A percentile compares a stretch with the other conserved stretches of the same genome.
Evolutionary conservation across 495 filamentous ascomycete species (phyloP).

Genomic region (Friedmanniomyces simplex): DNA sequence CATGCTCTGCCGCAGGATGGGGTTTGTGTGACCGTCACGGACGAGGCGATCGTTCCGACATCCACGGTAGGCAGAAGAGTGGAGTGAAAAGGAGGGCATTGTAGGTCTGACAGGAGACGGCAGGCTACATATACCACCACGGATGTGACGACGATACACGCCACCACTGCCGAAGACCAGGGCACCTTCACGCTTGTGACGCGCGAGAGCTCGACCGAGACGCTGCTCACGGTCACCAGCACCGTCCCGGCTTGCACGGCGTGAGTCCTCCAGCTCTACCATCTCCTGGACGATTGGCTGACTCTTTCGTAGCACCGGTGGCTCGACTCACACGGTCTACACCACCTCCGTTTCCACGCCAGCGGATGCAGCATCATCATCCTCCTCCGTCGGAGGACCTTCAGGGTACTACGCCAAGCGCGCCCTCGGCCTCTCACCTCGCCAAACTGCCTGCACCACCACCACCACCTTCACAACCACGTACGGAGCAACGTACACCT

Average conservation of each 20-base stretch:
- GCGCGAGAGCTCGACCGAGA: slow-evolving; percentile 2
- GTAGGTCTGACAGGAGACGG: background rate
- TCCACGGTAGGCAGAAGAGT: background rate
- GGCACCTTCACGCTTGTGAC: slow-evolving; percentile 10
- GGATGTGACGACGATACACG: slow-evolving; percentile 3
- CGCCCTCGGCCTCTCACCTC: background rate
- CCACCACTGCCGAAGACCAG: slow-evolving; percentile 8
- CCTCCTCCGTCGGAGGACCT: background rate
- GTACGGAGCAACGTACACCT: slow-evolving; percentile 11
- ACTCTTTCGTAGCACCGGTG: no score
- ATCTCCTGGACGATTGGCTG: no score
- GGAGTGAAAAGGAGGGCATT: background rate
- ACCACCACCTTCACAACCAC: slow-evolving; percentile 14
- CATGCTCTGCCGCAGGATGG: slow-evolving; percentile 7
- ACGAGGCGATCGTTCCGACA: slow-evolving; percentile 14
- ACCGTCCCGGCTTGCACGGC: slow-evolving; percentile 4
- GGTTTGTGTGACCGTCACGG: slow-evolving; percentile 8
- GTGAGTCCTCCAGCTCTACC: background rate
- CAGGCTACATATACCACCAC: slow-evolving; percentile 9
- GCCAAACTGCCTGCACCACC: slow-evolving; percentile 5
- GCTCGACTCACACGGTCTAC: background rate
- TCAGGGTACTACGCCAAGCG: background rate
- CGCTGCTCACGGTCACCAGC: slow-evolving; percentile 7
- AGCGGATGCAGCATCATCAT: background rate
- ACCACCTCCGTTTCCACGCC: background rate